Conservation (phyloP, 2,329 filamentous ascomycete genomes). For the Trichophyton rubrum region DNA sequence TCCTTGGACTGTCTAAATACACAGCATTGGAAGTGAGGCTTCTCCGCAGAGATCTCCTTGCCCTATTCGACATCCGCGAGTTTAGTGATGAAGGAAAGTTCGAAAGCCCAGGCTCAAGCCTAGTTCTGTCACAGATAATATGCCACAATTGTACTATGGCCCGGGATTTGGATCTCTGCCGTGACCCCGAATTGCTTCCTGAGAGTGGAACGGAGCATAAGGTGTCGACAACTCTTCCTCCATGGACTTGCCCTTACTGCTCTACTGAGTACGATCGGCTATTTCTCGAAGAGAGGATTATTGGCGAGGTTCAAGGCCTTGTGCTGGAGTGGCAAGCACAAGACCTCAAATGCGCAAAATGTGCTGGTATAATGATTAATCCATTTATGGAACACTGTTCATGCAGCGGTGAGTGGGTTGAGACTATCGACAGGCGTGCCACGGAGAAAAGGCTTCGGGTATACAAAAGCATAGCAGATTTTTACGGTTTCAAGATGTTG, state of each 20-base stretch:
- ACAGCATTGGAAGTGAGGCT: conserved; percentile 79
- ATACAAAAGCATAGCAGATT: conserved; percentile 60
- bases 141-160: conserved; percentile 86
- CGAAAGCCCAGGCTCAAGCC: conserved; percentile 64
- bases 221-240: conserved; percentile 22
- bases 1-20: conserved; percentile 79
- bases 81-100: conserved; percentile 84
- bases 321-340: conserved; percentile 75
- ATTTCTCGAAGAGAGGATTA: conserved; percentile 68
- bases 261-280: conserved; percentile 63
- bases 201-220: conserved; percentile 24
- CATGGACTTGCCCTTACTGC: conserved; percentile 70
- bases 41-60: conserved; percentile 75
- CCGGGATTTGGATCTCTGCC: conserved; percentile 81
- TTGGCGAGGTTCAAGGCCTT: conserved; percentile 62
- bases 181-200: conserved; percentile 69
- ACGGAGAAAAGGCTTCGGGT: conserved; percentile 55
- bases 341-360: conserved; percentile 76
- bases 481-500: conserved; percentile 73
- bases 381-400: conserved; percentile 96
- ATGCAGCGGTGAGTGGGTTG: conserved; percentile 76
- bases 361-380: conserved; percentile 56
- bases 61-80: conserved; percentile 86
- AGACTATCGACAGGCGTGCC: conserved; percentile 55
- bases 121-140: conserved; percentile 62